phyloP scores from a whole-genome alignment of 768 basidiomycete species.

The Lactifluus echinatus region DNA sequence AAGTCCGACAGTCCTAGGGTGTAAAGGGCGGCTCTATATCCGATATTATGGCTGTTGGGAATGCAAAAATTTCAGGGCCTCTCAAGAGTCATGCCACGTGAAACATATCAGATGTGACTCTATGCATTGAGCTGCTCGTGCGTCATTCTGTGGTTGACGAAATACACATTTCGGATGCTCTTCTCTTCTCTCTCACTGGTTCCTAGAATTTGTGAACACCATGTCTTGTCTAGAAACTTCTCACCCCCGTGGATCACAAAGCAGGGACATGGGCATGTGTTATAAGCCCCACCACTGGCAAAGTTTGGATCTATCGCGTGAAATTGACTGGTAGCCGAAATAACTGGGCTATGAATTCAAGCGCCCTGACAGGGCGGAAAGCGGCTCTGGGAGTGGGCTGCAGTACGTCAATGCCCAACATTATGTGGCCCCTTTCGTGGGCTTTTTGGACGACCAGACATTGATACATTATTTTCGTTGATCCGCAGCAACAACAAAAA shows the following conservation, averaged over 20 bases:
- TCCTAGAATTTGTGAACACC: no score
- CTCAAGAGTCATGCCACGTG: neutral
- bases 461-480: no score
- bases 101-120: neutral
- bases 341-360: no score
- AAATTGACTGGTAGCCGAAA: neutral
- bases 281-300: neutral
- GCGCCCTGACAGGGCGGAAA: neutral
- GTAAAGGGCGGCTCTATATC: neutral
- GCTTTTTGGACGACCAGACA: neutral
- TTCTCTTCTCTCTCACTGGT: no score
- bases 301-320: no score
- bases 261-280: neutral
- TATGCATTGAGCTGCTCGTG: neutral
- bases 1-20: neutral
- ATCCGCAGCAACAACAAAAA: no score
- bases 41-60: no score
- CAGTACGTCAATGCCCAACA: neutral
- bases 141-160: neutral
- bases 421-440: neutral
- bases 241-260: no score
- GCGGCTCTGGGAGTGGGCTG: neutral
- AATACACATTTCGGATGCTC: neutral
- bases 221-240: no score
- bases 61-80: no score